A percentile compares a stretch with the other conserved stretches of the same genome.
Conservation (phyloP, 108 stramenopile species). For the Schizochytrium sp. region DNA sequence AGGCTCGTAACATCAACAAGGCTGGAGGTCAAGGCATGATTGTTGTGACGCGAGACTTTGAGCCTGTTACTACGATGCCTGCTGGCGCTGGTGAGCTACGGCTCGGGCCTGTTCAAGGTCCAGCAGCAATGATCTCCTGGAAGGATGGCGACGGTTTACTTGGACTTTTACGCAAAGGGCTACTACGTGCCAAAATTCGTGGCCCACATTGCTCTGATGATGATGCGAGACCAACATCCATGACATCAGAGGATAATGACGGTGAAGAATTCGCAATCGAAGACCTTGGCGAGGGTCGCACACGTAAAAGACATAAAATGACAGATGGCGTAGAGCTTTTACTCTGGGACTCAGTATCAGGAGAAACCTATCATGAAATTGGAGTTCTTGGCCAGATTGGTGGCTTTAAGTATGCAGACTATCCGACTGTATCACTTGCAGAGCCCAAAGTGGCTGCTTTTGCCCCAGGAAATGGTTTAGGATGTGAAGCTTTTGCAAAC, state of each 20-base stretch:
- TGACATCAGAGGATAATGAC: neutral
- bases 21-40: conserved; percentile 6
- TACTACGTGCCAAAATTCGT: neutral
- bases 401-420: neutral
- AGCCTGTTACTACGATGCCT: conserved; percentile 37
- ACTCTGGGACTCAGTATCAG: conserved; percentile 3
- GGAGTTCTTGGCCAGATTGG: neutral
- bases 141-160: conserved; percentile 26
- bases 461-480: neutral
- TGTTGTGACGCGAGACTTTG: conserved; percentile 48
- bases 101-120: neutral
- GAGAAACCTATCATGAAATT: neutral
- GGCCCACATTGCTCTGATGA: conserved; percentile 1
- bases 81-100: conserved; percentile 55
- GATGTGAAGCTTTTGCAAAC: neutral
- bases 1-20: neutral
- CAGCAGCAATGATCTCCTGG: conserved; percentile 42
- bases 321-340: neutral
- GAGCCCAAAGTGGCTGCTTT: conserved; percentile 2
- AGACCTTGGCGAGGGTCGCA: conserved; percentile 1
- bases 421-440: neutral
- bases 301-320: neutral
- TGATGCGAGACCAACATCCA: neutral
- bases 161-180: conserved; percentile 10
- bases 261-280: neutral